Evolutionary conservation across 768 basidiomycete genomes (phyloP).

Genomic region (Termitomyces sp.): DNA sequence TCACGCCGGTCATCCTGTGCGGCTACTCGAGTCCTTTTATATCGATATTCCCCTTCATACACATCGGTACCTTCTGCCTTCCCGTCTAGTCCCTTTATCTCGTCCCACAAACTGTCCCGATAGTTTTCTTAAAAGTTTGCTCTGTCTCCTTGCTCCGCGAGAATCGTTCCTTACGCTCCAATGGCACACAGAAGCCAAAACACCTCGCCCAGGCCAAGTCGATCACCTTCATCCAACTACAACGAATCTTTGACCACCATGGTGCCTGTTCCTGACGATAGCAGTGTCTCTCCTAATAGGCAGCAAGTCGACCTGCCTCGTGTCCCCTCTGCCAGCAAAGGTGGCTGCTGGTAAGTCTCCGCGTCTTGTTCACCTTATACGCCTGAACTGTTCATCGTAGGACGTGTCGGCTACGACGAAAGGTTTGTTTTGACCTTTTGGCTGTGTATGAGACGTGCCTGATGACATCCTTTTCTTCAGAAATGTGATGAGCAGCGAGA

Average conservation of each 20-base stretch:
- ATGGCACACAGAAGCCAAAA: constrained; percentile 52
- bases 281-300: constrained; percentile 43
- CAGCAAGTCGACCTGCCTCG: constrained; percentile 49
- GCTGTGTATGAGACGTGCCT: neutral
- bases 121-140: constrained; percentile 27
- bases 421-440: constrained; percentile 42
- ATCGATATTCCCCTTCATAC: constrained; percentile 27
- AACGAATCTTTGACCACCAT: constrained; percentile 29
- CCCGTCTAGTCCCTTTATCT: constrained; percentile 25
- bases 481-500: constrained; percentile 89
- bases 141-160: constrained; percentile 17
- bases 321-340: constrained; percentile 55
- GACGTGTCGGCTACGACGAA: constrained; percentile 82
- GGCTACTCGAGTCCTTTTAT: constrained; percentile 31
- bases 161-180: constrained; percentile 13
- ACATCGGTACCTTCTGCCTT: constrained; percentile 28
- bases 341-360: constrained; percentile 72
- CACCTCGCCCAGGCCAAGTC: constrained; percentile 47
- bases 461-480: constrained; percentile 31
- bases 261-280: constrained; percentile 28
- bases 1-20: constrained; percentile 29
- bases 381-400: constrained; percentile 31
- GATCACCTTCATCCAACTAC: constrained; percentile 25
- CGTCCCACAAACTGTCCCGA: constrained; percentile 35
- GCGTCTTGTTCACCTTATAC: constrained; percentile 7